phyloP scores from a whole-genome alignment of 306 rosid species.

The Pachyrhizus erosus region DNA sequence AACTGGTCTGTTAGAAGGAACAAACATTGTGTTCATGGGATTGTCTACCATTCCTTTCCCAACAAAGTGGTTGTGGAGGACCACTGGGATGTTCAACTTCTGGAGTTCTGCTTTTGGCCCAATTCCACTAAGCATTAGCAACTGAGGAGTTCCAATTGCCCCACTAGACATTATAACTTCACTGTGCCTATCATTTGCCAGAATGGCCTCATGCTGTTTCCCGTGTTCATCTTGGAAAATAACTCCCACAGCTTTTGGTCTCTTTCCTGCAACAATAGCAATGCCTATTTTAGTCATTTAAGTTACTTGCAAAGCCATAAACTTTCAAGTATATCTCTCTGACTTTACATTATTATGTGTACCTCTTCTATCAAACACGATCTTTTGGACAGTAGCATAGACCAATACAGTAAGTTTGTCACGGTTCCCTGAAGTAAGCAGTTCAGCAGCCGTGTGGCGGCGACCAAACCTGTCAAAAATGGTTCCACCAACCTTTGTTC shows the following conservation, averaged over 20 bases:
- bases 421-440: conserved; percentile 74
- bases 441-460: conserved; percentile 89
- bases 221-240: conserved; percentile 88
- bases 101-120: conserved; percentile 78
- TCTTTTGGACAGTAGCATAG: conserved; percentile 81
- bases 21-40: conserved; percentile 88
- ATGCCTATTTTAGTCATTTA: neutral
- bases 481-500: conserved; percentile 97
- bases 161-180: conserved; percentile 85
- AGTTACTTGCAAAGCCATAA: conserved; percentile 25
- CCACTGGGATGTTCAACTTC: conserved; percentile 69
- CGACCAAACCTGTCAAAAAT: conserved; percentile 81
- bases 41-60: conserved; percentile 95
- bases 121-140: conserved; percentile 88
- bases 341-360: neutral
- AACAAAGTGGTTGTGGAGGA: conserved; percentile 67
- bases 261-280: conserved; percentile 54
- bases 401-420: conserved; percentile 70
- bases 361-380: conserved; percentile 76
- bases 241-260: conserved; percentile 80
- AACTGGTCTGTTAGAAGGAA: conserved; percentile 65
- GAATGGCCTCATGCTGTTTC: conserved; percentile 67
- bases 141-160: conserved; percentile 88
- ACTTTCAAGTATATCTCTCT: neutral
- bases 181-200: conserved; percentile 52